Evolutionary conservation across 495 filamentous ascomycete genomes (phyloP), one percentile per base, ranked within the genome.

Genomic region (Xylaria grammica): DNA sequence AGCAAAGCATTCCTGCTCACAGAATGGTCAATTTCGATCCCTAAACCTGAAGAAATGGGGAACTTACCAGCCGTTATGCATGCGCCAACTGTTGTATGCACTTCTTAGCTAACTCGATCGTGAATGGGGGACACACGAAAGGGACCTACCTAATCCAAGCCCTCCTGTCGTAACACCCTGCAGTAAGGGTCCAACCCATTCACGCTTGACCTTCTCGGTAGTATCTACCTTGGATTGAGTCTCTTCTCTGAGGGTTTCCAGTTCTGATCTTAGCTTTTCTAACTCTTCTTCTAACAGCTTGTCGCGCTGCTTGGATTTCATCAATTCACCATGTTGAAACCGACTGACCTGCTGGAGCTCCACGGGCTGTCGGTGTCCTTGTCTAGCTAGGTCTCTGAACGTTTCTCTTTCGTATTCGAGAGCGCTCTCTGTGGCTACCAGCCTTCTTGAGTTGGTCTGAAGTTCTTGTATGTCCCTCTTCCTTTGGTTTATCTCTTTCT

Each of bases 41-140:
- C 4, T 22, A 36, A n/a, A 24, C 20, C 22, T 2, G 29, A 36
- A 38, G 5, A n/a, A n/a, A 3, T 19, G 15, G 3, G 20, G 45
- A 48, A 36, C 50, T 53, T 38, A 53, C 50, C 50, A 29, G 50
- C 50, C 1, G 50, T 53, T 29, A 53, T 53, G 19, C 50, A 53
- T 36, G 50, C 36, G 3, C 50, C 50, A 19, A 53, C 50, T 53
- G 30, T 53, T 36, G 19, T 36, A 13, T 38, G n/a, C n/a, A 34
- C 13, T 53, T 6, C 45, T 48, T 48, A 53, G 50, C 30, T 1
- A 36, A 19, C 17, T 24, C 30, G 29, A 22, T 48, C n/a, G 9
- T 53, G 30, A 20, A 53, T 17, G 49, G 17, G 50, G 50, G 30
- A 13, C 8, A 53, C 30, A 22, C 17, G 30, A 20, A 53, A 32